A percentile compares a stretch with the other conserved stretches of the same genome.
These are phyloP conservation scores for Limonium bicolor DNA, from an alignment of 148 eudicot species.

Conservation along the genomic window DNA sequence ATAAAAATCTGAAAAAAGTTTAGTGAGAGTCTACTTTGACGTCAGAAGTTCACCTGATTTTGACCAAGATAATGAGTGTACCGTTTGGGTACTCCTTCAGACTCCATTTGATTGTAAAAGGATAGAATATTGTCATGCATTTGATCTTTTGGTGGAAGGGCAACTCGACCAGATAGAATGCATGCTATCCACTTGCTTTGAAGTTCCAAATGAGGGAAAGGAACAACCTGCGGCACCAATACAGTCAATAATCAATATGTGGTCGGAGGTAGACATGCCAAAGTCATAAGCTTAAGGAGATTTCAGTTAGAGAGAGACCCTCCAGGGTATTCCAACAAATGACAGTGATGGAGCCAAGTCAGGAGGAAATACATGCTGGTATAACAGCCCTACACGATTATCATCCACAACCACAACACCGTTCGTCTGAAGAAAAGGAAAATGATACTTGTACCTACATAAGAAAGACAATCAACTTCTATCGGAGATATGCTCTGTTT, in stretches of 20 bases:
- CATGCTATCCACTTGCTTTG: constrained; percentile 95
- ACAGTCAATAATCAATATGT: background rate
- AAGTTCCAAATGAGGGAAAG: constrained; percentile 61
- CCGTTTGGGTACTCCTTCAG: constrained; percentile 50
- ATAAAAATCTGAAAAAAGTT: too few species aligned
- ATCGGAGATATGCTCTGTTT: background rate
- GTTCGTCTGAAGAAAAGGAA: constrained; percentile 24
- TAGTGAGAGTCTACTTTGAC: too few species aligned
- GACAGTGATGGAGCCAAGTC: constrained; percentile 17
- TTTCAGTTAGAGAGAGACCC: constrained; percentile 6
- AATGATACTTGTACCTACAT: constrained; percentile 17
- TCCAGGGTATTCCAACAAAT: constrained; percentile 18
- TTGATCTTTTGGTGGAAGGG: constrained; percentile 45
- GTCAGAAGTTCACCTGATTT: constrained; percentile 26
- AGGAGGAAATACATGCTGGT: constrained; percentile 38
- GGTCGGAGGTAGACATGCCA: too few species aligned
- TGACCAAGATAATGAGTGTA: constrained; percentile 55
- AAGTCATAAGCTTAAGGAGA: too few species aligned
- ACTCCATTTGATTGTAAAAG: constrained; percentile 43
- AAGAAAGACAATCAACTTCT: background rate
- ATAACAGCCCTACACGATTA: constrained; percentile 31
- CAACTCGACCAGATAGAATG: constrained; percentile 46
- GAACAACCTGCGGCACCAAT: constrained; percentile 36
- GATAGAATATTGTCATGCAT: constrained; percentile 67
- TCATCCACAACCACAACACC: constrained; percentile 22